Base-by-base conservation (phyloP, 176 grass and related monocot species). In the Raddia distichophylla region DNA sequence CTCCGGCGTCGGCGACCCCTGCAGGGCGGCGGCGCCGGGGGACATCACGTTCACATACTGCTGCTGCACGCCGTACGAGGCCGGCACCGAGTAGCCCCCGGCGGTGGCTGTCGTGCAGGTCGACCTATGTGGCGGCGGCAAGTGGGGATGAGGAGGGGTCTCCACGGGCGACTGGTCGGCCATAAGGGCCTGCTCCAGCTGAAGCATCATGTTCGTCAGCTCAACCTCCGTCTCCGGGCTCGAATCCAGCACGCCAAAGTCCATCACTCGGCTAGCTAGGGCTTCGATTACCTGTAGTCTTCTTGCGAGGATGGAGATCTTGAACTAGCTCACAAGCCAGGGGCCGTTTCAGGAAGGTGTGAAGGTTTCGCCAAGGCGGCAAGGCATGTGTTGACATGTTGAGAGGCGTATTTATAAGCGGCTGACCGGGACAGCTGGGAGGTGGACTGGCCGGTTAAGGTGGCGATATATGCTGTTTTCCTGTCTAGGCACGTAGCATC, bases 121-220 rank as follows among this genome's bases (percentile, higher is more conserved):
- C 11, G 76, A 82, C 78, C 75, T 76, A 58, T 86, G 76, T 3
- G 76, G 80, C 8, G 83, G 78, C 12, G 27, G 27, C 27, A 87
- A 74, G 71, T 66, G 55, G 77, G 71, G 10, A 2, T 74, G 6
- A 2, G 73, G 9, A n/a, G 80, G 50, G 45, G 73, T 77, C 3
- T 80, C 40, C 43, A 80, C 8, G 57, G 88, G 84, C 10, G 91
- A 91, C 60, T 80, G 74, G 45, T 90, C 84, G 40, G 49, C 84
- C 22, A 40, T 73, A 19, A 85, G 59, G 8, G 16, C 82, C 80
- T 97, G 84, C 82, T 90, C 85, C 48, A 94, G 85, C 85, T 94
- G 85, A 43, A 97, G 87, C 94, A 92, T 94, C 46, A 73, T 94
- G 85, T 88, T 92, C 91, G 94, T 92, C 62, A 94, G 85, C 82